These are phyloP conservation scores for Chlorella sp. DNA, from an alignment of 139 green algal species.

Conservation along the genomic window DNA sequence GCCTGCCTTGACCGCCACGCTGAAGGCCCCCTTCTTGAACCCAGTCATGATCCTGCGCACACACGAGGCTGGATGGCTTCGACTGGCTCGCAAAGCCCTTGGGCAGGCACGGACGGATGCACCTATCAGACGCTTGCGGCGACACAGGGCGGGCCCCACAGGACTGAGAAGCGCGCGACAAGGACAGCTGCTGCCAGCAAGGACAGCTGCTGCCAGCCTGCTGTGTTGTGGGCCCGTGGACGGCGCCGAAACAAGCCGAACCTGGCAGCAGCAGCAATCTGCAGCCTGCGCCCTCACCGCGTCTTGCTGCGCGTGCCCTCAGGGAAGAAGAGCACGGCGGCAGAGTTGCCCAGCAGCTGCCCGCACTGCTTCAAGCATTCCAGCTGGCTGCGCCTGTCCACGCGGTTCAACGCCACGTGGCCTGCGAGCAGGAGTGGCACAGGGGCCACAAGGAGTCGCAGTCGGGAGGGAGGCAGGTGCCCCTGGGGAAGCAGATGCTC, in stretches of 20 bases:
- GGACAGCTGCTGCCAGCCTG: no score
- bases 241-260: no score
- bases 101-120: no score
- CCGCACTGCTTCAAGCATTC: constrained; percentile 81
- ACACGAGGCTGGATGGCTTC: background rate
- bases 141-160: no score
- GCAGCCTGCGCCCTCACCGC: no score
- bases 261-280: no score
- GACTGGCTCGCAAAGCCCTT: background rate
- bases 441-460: background rate
- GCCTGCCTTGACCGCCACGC: constrained; percentile 82
- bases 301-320: constrained; percentile 37
- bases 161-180: no score
- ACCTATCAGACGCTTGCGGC: no score
- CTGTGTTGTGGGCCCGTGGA: no score
- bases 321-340: constrained; percentile 44
- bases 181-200: no score
- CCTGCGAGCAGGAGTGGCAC: constrained; percentile 34
- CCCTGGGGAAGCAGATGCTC: no score
- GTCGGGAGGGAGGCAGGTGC: background rate
- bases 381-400: constrained; percentile 83
- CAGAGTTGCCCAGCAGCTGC: constrained; percentile 57
- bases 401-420: constrained; percentile 85
- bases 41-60: constrained; percentile 41
- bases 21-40: constrained; percentile 97